Evolutionary conservation across 2,329 filamentous ascomycete genomes (phyloP).

Genomic region (Fusarium virguliforme): DNA sequence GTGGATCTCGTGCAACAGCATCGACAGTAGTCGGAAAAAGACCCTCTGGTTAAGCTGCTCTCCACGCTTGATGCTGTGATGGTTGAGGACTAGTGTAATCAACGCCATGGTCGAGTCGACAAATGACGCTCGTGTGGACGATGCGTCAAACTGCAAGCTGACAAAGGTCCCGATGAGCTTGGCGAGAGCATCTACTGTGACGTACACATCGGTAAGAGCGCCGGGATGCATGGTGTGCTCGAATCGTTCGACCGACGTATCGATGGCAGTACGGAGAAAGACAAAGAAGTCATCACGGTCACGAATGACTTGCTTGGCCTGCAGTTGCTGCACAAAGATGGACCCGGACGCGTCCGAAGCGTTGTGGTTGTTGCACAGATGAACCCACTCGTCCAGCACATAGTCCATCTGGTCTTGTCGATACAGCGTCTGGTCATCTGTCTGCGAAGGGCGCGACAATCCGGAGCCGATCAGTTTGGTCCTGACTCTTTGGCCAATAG

Average conservation of each 20-base stretch:
- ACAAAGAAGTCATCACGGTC: conserved; percentile 82
- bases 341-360: conserved; percentile 79
- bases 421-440: conserved; percentile 66
- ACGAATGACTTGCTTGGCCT: conserved; percentile 80
- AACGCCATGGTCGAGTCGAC: conserved; percentile 85
- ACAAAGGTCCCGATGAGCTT: conserved; percentile 85
- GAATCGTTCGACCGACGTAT: conserved; percentile 83
- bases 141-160: conserved; percentile 77
- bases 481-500: conserved; percentile 80
- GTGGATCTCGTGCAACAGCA: conserved; percentile 83
- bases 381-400: conserved; percentile 95
- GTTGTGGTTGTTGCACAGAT: conserved; percentile 83
- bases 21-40: conserved; percentile 91
- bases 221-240: conserved; percentile 79
- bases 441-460: conserved; percentile 58
- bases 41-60: conserved; percentile 90
- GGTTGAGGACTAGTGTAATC: conserved; percentile 85
- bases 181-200: conserved; percentile 83
- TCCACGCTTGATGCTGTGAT: conserved; percentile 85
- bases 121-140: conserved; percentile 77
- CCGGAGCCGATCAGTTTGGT: conserved; percentile 68
- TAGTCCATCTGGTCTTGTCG: conserved; percentile 92
- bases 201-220: conserved; percentile 70
- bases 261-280: conserved; percentile 87
- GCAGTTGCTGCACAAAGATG: conserved; percentile 88